These are phyloP conservation scores for Blastocystis sp. DNA, from an alignment of 352 stramenopile genomes.

Conservation along the genomic window DNA sequence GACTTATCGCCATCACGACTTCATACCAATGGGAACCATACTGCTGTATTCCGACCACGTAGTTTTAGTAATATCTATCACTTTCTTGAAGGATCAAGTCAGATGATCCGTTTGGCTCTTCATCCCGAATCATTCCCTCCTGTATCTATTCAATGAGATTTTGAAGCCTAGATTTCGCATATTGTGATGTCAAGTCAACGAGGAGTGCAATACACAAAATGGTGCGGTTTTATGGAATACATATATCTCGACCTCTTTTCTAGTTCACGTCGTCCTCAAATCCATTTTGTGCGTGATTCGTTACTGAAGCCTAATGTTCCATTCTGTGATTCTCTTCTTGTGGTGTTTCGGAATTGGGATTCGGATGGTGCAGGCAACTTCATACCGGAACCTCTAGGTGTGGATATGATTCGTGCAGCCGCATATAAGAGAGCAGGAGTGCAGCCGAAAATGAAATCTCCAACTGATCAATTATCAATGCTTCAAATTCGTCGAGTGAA, in stretches of 20 bases:
- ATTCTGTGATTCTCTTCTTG: not conserved
- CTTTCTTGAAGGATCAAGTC: slow-evolving; percentile 36
- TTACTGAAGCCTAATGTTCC: not conserved
- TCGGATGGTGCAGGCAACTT: slow-evolving; percentile 10
- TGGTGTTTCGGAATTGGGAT: slow-evolving; percentile 38
- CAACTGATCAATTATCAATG: not conserved
- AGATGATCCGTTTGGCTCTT: slow-evolving; percentile 15
- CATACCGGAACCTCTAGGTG: slow-evolving; percentile 14
- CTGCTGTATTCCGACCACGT: slow-evolving; percentile 13
- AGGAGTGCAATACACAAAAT: not conserved
- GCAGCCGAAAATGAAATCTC: not conserved
- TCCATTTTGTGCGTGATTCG: not conserved
- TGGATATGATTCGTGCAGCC: slow-evolving; percentile 39
- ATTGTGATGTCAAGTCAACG: not conserved
- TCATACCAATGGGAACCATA: not conserved
- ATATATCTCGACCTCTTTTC: slow-evolving; percentile 56
- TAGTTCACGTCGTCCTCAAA: not conserved
- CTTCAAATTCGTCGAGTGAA: slow-evolving; percentile 14
- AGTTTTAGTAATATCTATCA: slow-evolving; percentile 50
- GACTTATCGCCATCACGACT: not conserved
- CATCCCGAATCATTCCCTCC: slow-evolving; percentile 7
- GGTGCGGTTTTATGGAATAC: slow-evolving; percentile 36
- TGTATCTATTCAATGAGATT: not conserved
- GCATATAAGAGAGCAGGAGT: slow-evolving; percentile 18
- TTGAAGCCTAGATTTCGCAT: not conserved